Base-by-base conservation (phyloP, 768 basidiomycete species). In the Lentinula edodes region DNA sequence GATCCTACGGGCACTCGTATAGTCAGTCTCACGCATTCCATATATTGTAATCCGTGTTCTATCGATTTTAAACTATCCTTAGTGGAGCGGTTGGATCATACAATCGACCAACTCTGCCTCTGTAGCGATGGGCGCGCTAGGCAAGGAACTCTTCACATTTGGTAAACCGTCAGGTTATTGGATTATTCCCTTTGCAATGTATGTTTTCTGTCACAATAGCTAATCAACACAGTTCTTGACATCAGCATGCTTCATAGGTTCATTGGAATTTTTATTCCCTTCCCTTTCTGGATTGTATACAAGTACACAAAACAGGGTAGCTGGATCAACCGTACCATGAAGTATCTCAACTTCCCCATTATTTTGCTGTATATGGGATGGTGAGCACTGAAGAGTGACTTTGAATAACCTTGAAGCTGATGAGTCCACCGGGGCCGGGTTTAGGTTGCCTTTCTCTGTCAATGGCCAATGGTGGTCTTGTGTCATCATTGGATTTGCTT, bases 401-500 rank as follows among this genome's bases (percentile, higher is more conserved):
- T 32, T 9, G 23, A 8, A 10, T 46, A 20, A 20, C 23, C 10
- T 12, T 43, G 35, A 48, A 18, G 28, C 32, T 28, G 28, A 39
- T 34, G 7, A 41, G 34, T 52, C 35, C 15, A 46, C 23, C 43
- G 5, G 36, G 18, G 35, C 46, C 28, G 20, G 23, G 45, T 48
- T 46, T 41, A 73, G 72, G 67, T 70, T 83, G 38, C 80, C 81
- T 6, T 83, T 80, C 70, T 80, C 79, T 1, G 80, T 83, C 52
- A 82, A 83, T 64, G 80, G 81, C 12, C 78, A 80, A 72, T 83
- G 81, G 79, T 81, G 79, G 75, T 78, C 80, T 6, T 83, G 82
- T 62, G 64, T 82, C 51, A 70, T 83, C 28, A 82, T 85, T 58
- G 83, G 83, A 3, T 69, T 78, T 55, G 68, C 69, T 16, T 76